A percentile compares a stretch with the other conserved stretches of the same genome.
These are phyloP conservation scores for Ceratocystis lukuohia DNA, from an alignment of 2,329 filamentous ascomycete genomes.

Conservation along the genomic window DNA sequence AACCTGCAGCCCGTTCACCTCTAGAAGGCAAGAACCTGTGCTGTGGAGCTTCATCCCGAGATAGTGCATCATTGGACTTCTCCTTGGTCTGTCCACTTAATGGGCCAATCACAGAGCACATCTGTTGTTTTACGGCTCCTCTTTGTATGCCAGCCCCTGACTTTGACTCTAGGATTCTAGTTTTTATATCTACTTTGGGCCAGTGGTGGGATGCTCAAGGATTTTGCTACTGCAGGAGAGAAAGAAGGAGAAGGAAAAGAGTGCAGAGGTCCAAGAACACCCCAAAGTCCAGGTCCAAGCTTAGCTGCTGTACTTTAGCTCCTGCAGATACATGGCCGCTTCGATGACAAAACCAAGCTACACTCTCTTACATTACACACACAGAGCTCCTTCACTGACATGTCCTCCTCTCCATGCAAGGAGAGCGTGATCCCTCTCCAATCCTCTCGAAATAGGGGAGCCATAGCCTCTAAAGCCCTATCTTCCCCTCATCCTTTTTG, in stretches of 20 bases:
- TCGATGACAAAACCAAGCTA: no score
- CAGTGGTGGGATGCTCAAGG: not conserved
- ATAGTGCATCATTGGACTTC: constrained; percentile 2
- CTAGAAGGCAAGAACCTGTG: not conserved
- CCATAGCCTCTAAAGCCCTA: no score
- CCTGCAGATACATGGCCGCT: no score
- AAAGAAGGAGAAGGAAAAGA: not conserved
- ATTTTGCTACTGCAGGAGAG: constrained; percentile 11
- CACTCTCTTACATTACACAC: no score
- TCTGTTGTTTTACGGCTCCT: not conserved
- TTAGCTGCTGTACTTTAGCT: no score
- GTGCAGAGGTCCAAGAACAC: not conserved
- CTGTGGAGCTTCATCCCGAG: not conserved
- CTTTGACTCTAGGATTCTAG: not conserved
- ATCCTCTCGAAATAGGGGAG: no score
- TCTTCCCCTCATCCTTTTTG: no score
- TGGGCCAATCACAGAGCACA: not conserved
- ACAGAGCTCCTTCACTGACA: no score
- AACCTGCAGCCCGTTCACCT: not conserved
- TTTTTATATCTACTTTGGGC: constrained; percentile 4
- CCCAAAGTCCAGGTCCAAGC: no score
- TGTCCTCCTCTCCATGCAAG: no score
- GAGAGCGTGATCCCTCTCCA: no score
- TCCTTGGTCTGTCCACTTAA: not conserved
- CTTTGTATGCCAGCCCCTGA: constrained; percentile 9